phyloP scores from a whole-genome alignment of 163 green algal species.

The Volvox carteri region DNA sequence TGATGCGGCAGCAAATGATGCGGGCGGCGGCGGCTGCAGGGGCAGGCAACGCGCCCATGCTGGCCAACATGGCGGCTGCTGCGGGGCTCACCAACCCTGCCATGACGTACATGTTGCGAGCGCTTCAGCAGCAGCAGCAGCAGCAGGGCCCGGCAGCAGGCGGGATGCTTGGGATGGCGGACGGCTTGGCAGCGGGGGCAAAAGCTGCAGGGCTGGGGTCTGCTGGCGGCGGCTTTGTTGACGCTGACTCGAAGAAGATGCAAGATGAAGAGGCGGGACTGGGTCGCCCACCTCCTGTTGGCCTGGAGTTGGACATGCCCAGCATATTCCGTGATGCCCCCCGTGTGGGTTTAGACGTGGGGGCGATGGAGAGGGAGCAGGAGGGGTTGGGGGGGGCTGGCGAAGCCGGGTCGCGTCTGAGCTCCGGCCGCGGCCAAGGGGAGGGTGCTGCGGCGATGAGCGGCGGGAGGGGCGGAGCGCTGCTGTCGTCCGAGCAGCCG shows the following conservation, averaged over 20 bases:
- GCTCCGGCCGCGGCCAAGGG: too few relatives aligned
- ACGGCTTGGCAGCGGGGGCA: neutral
- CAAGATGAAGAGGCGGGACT: neutral
- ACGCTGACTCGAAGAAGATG: neutral
- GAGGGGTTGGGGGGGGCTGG: neutral
- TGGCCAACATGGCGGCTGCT: constrained; percentile 3
- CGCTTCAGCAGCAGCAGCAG: constrained; percentile 30
- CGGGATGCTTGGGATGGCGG: neutral
- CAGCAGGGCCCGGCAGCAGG: neutral
- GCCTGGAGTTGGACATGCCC: constrained; percentile 23
- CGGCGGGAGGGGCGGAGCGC: neutral
- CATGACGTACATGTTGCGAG: constrained; percentile 9
- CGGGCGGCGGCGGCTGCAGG: neutral
- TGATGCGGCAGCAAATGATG: constrained; percentile 42
- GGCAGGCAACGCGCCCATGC: neutral
- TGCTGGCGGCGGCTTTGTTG: neutral
- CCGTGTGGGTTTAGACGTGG: neutral
- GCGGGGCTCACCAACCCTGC: constrained; percentile 12
- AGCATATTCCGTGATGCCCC: constrained; percentile 31
- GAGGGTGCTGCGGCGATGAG: neutral
- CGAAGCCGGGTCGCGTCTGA: too few relatives aligned
- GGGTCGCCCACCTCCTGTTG: too few relatives aligned
- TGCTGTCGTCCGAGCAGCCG: neutral
- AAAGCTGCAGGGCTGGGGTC: neutral
- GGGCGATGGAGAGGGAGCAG: neutral